Percentiles rank a stretch among this genome's conserved stretches.
These are phyloP conservation scores for Otatea glauca DNA, from an alignment of 176 grass and related monocot species.

Conservation along the genomic window DNA sequence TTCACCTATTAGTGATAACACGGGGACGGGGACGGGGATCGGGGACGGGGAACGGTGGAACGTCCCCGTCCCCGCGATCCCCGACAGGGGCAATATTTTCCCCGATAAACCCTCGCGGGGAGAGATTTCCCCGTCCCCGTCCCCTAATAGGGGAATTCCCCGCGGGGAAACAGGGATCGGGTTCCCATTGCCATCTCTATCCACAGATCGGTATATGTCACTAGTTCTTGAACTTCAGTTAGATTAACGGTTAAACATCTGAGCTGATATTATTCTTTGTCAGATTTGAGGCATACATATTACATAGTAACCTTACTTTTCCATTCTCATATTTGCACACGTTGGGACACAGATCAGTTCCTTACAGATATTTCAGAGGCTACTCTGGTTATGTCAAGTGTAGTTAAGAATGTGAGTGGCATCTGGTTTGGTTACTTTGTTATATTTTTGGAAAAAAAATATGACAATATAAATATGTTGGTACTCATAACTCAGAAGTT, in stretches of 20 bases:
- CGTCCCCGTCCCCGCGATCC: no score
- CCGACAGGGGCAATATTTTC: no score
- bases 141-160: no score
- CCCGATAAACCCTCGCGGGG: no score
- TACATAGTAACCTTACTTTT: not conserved
- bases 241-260: slow-evolving; percentile 20
- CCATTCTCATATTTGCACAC: slow-evolving; percentile 43
- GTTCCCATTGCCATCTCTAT: no score
- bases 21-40: no score
- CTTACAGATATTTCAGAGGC: slow-evolving; percentile 93
- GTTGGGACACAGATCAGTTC: slow-evolving; percentile 99
- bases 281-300: not conserved
- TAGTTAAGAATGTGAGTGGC: slow-evolving; percentile 98
- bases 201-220: slow-evolving; percentile 76
- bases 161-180: no score
- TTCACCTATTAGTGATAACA: no score
- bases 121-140: no score
- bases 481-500: slow-evolving; percentile 21
- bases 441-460: not conserved
- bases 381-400: slow-evolving; percentile 90
- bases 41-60: no score
- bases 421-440: not conserved
- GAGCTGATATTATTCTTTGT: not conserved
- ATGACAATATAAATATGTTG: not conserved
- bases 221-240: not conserved